Evolutionary conservation across 306 rosid genomes (phyloP), one percentile per base, ranked within the genome.

Genomic region (Datisca glomerata): DNA sequence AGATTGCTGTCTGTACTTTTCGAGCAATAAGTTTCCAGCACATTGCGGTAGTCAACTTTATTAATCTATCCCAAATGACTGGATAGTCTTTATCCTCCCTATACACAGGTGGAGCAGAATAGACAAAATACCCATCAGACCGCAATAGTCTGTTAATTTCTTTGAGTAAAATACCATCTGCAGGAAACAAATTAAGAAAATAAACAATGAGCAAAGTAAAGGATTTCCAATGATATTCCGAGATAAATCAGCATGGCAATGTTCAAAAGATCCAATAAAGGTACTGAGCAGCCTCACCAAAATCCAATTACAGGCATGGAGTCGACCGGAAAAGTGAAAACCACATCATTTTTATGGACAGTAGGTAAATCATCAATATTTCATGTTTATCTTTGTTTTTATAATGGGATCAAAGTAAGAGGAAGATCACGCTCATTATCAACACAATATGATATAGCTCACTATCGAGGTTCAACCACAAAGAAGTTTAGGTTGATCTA

Each of bases 11-110:
- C 73, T 89, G 98, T 68, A 84, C 77, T 76, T 66, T 60, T 20
- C 67, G 67, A 66, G 86, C 77, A 57, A 89, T 66, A 52, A 89
- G 93, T 75, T 75, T 84, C 98, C 93, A 89, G 69, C 95, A 83
- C 93, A 89, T 80, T 47, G 95, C 78, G 4, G 93, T 70, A 37
- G 95, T 80, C 53, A 89, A 58, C 61, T 75, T 89, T 57, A 70
- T 58, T 70, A 89, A 45, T 38, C 72, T 80, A 51, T 89, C 75
- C 98, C 98, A 89, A 67, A 77, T 72, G 51, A 35, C 53, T 58
- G 93, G 91, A 65, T 21, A 89, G 5, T 63, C 66, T 66, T 80
- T 89, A 55, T 75, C 86, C 47, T 68, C 80, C 36, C 66, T 72
- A 18, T 12, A 38, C 8, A 86, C 95, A 37, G 95, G 98, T 17